These are phyloP conservation scores for Ambrosia hybrid DNA, from an alignment of 140 eudicot genomes.

Conservation along the genomic window DNA sequence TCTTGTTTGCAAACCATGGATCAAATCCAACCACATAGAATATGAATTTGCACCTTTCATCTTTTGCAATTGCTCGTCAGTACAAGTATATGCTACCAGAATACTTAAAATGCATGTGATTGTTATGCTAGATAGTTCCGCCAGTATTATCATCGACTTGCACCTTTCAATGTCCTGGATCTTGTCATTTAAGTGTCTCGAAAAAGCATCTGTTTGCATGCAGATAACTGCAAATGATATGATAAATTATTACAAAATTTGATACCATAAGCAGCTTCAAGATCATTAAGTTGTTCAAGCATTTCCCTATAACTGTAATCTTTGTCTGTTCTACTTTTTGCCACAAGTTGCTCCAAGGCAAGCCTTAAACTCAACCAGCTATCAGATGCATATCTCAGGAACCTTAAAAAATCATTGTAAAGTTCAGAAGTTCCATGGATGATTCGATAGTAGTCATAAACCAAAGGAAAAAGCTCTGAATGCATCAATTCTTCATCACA, in stretches of 20 bases:
- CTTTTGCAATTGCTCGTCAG: background rate
- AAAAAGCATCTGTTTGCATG: background rate
- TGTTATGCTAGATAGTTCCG: background rate
- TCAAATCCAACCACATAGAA: background rate
- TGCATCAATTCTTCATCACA: conserved; percentile 2
- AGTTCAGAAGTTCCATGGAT: background rate
- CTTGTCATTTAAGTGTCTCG: background rate
- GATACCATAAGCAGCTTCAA: conserved; percentile 15
- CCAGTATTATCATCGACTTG: background rate
- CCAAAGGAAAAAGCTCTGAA: background rate
- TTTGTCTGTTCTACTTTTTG: conserved; percentile 3
- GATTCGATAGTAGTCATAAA: conserved; percentile 9
- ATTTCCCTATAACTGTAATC: conserved; percentile 1
- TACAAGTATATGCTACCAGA: background rate
- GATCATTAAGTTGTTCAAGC: conserved; percentile 16
- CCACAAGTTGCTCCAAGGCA: conserved; percentile 18
- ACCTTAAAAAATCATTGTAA: conserved; percentile 4
- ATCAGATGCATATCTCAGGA: background rate
- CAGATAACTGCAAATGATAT: background rate
- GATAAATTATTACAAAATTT: background rate
- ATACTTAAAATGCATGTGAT: background rate
- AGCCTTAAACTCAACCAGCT: conserved; percentile 19
- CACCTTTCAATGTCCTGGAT: background rate
- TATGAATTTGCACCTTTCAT: background rate
- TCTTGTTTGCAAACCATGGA: background rate